Percentiles rank a stretch among this genome's conserved stretches.
These are phyloP conservation scores for Lyophyllum atratum DNA, from an alignment of 768 basidiomycete species.

Conservation along the genomic window DNA sequence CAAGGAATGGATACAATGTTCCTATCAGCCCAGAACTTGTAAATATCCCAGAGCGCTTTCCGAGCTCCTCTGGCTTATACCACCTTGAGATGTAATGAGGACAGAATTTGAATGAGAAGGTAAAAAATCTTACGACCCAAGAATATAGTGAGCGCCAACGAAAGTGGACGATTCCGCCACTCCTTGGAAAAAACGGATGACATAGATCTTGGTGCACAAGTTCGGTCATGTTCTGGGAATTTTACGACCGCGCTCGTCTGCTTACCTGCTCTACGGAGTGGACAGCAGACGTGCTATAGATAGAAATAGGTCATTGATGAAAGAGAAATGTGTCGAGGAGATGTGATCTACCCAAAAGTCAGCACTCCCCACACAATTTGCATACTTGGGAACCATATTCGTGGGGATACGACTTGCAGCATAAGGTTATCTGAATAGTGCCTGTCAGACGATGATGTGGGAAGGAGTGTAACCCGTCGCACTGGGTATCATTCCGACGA, in stretches of 20 bases:
- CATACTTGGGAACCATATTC: slow-evolving; percentile 68
- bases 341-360: slow-evolving; percentile 54
- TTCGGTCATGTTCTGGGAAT: background rate
- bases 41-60: slow-evolving; percentile 73
- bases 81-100: slow-evolving; percentile 39
- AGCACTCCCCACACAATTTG: slow-evolving; percentile 67
- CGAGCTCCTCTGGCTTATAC: slow-evolving; percentile 72
- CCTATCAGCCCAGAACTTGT: slow-evolving; percentile 63
- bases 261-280: slow-evolving; percentile 56
- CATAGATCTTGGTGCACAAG: slow-evolving; percentile 52
- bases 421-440: slow-evolving; percentile 57
- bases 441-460: background rate
- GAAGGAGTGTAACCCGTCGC: slow-evolving; percentile 5
- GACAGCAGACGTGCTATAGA: slow-evolving; percentile 53
- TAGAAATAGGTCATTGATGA: background rate
- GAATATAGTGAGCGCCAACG: slow-evolving; percentile 71
- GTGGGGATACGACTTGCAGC: slow-evolving; percentile 61
- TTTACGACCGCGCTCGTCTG: background rate
- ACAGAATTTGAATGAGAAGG: background rate
- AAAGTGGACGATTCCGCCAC: slow-evolving; percentile 77
- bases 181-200: slow-evolving; percentile 73
- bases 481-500: slow-evolving; percentile 76
- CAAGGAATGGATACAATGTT: slow-evolving; percentile 51
- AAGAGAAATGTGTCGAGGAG: background rate
- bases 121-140: slow-evolving; percentile 58